Conservation (phyloP, 2,329 filamentous ascomycete species). For the Fusarium illudens region DNA sequence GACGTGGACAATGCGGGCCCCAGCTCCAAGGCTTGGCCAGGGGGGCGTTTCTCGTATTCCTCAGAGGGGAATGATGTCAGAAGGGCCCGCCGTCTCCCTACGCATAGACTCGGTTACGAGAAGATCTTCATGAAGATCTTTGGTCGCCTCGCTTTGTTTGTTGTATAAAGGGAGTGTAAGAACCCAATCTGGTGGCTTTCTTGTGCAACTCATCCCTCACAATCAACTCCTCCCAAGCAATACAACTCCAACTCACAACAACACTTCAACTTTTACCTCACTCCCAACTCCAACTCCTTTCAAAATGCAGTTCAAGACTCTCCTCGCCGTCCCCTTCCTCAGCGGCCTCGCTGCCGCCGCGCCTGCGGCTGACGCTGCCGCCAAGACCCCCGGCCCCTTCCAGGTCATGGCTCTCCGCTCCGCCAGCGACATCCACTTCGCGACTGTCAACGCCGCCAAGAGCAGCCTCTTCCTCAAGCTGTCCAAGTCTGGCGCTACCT, state of each 20-base stretch:
- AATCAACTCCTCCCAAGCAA: background rate
- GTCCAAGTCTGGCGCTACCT: constrained; percentile 57
- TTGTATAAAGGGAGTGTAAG: constrained; percentile 6
- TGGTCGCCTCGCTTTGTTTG: constrained; percentile 11
- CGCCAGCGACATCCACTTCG: constrained; percentile 58
- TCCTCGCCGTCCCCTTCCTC: constrained; percentile 28
- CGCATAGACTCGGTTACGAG: constrained; percentile 17
- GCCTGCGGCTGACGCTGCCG: constrained; percentile 1
- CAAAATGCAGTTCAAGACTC: constrained; percentile 41
- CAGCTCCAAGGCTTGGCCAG: background rate
- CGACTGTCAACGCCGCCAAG: constrained; percentile 53
- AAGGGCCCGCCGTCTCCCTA: constrained; percentile 8
- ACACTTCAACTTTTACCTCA: background rate
- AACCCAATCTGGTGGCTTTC: background rate
- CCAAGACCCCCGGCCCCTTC: constrained; percentile 48
- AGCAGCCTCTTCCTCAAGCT: constrained; percentile 56
- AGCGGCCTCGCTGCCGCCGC: constrained; percentile 25
- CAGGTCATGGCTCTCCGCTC: constrained; percentile 59
- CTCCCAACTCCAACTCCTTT: background rate
- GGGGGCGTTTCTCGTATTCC: constrained; percentile 1
- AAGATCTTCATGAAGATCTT: constrained; percentile 28
- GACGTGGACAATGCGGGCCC: background rate
- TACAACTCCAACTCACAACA: background rate
- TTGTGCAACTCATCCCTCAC: background rate
- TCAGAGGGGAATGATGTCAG: constrained; percentile 30